Conservation (phyloP, 331 rosid genomes). For the Prunus yedoensis region DNA sequence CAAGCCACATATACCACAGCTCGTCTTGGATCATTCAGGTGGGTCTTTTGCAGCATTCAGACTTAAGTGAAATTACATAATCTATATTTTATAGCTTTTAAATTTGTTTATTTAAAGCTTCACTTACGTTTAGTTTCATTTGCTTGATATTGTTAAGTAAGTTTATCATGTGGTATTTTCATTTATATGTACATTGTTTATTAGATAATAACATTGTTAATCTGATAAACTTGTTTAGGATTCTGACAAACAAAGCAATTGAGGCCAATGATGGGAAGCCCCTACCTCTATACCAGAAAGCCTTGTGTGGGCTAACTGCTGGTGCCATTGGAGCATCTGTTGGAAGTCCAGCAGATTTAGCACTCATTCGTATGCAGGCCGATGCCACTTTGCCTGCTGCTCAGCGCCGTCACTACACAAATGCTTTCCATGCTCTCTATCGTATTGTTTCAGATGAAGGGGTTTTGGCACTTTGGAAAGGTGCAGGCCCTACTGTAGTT, state of each 20-base stretch:
- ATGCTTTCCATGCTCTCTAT: constrained; percentile 88
- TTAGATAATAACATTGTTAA: background rate
- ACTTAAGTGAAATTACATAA: background rate
- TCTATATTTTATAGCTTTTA: background rate
- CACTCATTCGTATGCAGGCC: constrained; percentile 97
- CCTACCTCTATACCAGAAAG: constrained; percentile 90
- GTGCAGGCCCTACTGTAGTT: constrained; percentile 96
- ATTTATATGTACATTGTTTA: background rate
- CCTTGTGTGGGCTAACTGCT: constrained; percentile 92
- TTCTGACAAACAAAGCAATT: constrained; percentile 75
- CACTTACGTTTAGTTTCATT: background rate
- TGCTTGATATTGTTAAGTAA: background rate
- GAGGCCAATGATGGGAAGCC: constrained; percentile 99
- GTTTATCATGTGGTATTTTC: background rate
- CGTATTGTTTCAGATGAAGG: constrained; percentile 85
- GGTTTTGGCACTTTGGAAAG: constrained; percentile 92
- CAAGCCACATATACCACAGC: constrained; percentile 98
- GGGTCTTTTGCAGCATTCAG: constrained; percentile 28
- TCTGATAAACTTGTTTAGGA: constrained; percentile 39
- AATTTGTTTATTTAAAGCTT: background rate
- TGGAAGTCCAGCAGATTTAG: constrained; percentile 97
- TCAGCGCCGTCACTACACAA: constrained; percentile 83
- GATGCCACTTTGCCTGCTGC: constrained; percentile 89
- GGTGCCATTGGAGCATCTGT: constrained; percentile 94
- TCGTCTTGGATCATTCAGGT: constrained; percentile 95